Percentiles rank a stretch among this genome's conserved stretches.
Conservation (phyloP, 331 rosid genomes). For the Spiraea crenata region DNA sequence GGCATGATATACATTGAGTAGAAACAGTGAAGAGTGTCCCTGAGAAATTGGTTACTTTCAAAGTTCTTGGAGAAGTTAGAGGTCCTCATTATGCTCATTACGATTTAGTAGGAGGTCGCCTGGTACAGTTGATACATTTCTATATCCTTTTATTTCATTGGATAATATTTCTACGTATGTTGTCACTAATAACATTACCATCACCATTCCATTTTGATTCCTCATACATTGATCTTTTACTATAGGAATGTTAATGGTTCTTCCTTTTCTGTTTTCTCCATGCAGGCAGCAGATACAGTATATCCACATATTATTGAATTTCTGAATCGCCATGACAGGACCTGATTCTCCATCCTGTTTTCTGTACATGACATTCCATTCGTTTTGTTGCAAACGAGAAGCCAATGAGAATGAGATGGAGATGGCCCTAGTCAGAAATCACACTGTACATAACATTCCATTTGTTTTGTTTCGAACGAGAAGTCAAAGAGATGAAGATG, state of each 20-base stretch:
- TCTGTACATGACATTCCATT: background rate
- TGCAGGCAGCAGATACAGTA: slow-evolving; percentile 74
- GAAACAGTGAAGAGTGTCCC: slow-evolving; percentile 84
- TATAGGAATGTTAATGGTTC: background rate
- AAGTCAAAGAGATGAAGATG: slow-evolving; percentile 10
- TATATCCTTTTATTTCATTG: background rate
- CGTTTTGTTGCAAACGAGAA: background rate
- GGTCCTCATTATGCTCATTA: slow-evolving; percentile 92
- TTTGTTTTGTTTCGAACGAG: background rate
- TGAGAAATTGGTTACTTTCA: slow-evolving; percentile 55
- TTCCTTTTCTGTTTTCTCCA: slow-evolving; percentile 11
- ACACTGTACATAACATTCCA: background rate
- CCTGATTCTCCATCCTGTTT: slow-evolving; percentile 19
- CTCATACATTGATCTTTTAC: background rate
- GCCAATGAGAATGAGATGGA: slow-evolving; percentile 7
- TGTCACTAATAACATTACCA: too few relatives aligned
- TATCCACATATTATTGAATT: slow-evolving; percentile 69
- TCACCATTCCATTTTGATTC: background rate
- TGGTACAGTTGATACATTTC: slow-evolving; percentile 43
- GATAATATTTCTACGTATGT: background rate
- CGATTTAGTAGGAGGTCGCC: slow-evolving; percentile 79
- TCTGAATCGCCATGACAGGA: slow-evolving; percentile 61
- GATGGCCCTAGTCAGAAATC: background rate
- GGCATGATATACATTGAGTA: slow-evolving; percentile 34
- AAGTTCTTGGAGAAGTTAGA: slow-evolving; percentile 74